Percentiles rank a stretch among this genome's conserved stretches.
These are phyloP conservation scores for Linnemannia schmuckeri DNA, from an alignment of 192 early-diverging fungal species.

Conservation along the genomic window DNA sequence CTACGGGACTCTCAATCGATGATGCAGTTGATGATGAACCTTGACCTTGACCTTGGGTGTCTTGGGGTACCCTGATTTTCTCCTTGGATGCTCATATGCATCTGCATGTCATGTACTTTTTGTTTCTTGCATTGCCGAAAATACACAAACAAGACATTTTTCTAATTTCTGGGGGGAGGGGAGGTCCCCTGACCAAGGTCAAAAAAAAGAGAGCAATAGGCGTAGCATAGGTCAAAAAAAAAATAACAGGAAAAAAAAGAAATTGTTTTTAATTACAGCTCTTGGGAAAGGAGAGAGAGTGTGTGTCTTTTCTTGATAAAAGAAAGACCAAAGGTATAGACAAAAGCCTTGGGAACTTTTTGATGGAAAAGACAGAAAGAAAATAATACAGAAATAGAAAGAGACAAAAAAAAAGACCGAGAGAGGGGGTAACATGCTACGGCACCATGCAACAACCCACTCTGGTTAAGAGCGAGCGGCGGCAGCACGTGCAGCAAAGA, in stretches of 20 bases:
- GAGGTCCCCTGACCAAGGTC: not conserved
- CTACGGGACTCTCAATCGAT: not conserved
- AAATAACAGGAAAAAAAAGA: not conserved
- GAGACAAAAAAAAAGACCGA: not conserved
- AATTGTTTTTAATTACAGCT: constrained; percentile 2
- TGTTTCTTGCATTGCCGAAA: not conserved
- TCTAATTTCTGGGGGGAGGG: not conserved
- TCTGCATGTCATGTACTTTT: not conserved
- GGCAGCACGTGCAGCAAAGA: constrained; percentile 31
- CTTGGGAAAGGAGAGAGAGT: not conserved
- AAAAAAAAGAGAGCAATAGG: not conserved
- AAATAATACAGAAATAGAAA: constrained; percentile 2
- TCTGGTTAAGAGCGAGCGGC: not conserved
- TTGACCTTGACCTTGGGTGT: not conserved
- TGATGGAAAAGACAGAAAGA: not conserved
- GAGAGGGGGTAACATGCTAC: not conserved
- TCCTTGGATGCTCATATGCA: not conserved
- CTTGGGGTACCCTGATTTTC: not conserved
- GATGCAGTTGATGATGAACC: not conserved
- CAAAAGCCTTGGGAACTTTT: not conserved
- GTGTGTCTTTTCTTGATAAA: not conserved
- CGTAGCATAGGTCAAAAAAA: not conserved
- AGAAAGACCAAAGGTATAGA: not conserved
- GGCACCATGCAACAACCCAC: not conserved
- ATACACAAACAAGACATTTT: not conserved